Percentiles rank a stretch among this genome's conserved stretches.
Evolutionary conservation across 352 stramenopile species (phyloP).

Genomic region (Phytophthora meadii): DNA sequence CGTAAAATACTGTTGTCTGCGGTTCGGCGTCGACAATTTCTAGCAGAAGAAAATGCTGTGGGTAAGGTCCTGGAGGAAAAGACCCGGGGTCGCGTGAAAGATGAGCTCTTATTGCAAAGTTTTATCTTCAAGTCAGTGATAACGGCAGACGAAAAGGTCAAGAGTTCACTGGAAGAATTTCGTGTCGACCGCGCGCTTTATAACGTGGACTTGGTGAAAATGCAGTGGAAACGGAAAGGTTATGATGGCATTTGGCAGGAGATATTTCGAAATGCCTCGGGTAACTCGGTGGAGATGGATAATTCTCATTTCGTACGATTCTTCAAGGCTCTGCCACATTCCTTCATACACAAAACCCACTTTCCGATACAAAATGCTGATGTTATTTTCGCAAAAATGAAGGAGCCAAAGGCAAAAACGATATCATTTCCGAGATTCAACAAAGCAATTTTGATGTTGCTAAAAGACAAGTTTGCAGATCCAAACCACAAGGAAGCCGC

Average conservation of each 20-base stretch:
- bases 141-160: conserved; percentile 21
- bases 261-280: conserved; percentile 58
- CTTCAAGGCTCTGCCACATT: conserved; percentile 62
- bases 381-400: conserved; percentile 79
- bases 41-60: conserved; percentile 61
- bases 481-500: conserved; percentile 1
- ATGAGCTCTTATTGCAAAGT: conserved; percentile 74
- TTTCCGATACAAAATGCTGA: conserved; percentile 68
- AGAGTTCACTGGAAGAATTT: conserved; percentile 9
- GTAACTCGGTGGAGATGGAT: conserved; percentile 61
- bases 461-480: conserved; percentile 61
- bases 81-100: conserved; percentile 51
- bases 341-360: conserved; percentile 64
- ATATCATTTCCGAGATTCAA: conserved; percentile 73
- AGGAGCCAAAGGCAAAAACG: conserved; percentile 68
- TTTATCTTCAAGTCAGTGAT: conserved; percentile 51
- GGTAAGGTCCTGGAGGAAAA: conserved; percentile 54
- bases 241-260: conserved; percentile 79
- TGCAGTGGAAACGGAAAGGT: conserved; percentile 55
- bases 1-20: conserved; percentile 44
- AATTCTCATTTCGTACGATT: conserved; percentile 72
- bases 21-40: conserved; percentile 56
- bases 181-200: conserved; percentile 55
- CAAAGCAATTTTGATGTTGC: conserved; percentile 64
- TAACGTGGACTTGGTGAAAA: conserved; percentile 39